Percentiles rank a stretch among this genome's conserved stretches.
phyloP scores from a whole-genome alignment of 495 filamentous ascomycete genomes.

The Talaromyces nanjingensis region DNA sequence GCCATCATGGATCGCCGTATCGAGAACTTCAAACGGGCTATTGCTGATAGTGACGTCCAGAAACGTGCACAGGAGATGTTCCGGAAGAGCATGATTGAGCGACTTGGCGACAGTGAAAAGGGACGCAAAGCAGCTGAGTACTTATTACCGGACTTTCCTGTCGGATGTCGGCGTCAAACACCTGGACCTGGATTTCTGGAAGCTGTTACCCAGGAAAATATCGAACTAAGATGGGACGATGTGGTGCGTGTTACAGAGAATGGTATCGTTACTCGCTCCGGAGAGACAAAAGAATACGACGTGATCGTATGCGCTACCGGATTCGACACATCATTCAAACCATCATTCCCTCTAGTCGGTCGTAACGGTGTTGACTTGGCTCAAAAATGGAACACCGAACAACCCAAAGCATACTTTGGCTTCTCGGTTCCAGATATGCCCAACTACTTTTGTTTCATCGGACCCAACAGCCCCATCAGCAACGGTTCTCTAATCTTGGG shows the following conservation, averaged over 20 bases:
- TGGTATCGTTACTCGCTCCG: constrained; percentile 43
- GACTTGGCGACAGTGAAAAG: too few relatives aligned
- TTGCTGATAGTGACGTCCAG: too few relatives aligned
- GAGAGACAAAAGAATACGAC: constrained; percentile 33
- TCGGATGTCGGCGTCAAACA: background rate
- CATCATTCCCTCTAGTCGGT: constrained; percentile 45
- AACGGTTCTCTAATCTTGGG: constrained; percentile 19
- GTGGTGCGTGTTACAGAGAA: constrained; percentile 38
- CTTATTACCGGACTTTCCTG: too few relatives aligned
- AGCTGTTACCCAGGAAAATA: constrained; percentile 29
- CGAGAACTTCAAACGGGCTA: too few relatives aligned
- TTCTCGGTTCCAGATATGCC: constrained; percentile 56
- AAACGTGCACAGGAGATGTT: too few relatives aligned
- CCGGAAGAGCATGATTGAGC: too few relatives aligned
- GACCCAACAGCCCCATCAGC: constrained; percentile 39
- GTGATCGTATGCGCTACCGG: constrained; percentile 48
- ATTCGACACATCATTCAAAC: constrained; percentile 43
- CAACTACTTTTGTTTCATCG: constrained; percentile 54
- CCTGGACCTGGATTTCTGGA: too few relatives aligned
- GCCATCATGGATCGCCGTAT: constrained; percentile 12
- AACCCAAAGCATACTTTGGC: constrained; percentile 49
- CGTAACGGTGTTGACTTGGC: constrained; percentile 40
- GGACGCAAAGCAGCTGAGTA: too few relatives aligned
- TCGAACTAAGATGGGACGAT: constrained; percentile 30
- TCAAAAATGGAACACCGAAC: constrained; percentile 43